Percentiles rank a stretch among this genome's conserved stretches.
These are phyloP conservation scores for Pythium sp. DNA, from an alignment of 352 stramenopile genomes.

Conservation along the genomic window DNA sequence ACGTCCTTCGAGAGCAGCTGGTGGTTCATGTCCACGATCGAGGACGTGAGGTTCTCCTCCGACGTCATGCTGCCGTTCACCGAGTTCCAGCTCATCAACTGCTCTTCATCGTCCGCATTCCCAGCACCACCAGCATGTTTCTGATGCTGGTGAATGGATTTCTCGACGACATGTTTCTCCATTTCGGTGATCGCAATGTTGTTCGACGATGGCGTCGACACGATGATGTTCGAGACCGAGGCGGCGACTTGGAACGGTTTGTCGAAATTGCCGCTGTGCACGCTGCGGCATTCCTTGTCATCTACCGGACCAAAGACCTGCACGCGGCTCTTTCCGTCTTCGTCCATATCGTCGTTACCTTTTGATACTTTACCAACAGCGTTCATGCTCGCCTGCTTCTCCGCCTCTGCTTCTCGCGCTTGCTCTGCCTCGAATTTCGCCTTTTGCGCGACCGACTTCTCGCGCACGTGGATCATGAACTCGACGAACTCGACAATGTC, in stretches of 20 bases:
- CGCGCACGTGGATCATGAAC: constrained; percentile 81
- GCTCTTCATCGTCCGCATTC: not conserved
- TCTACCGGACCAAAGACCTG: constrained; percentile 11
- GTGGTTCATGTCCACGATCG: constrained; percentile 15
- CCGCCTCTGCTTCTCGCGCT: constrained; percentile 13
- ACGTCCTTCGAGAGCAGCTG: constrained; percentile 20
- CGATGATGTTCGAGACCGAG: constrained; percentile 22
- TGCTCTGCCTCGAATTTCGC: constrained; percentile 11
- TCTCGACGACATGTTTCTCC: not conserved
- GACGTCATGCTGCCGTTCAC: constrained; percentile 13
- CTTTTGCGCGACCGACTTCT: constrained; percentile 62
- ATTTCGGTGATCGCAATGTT: not conserved
- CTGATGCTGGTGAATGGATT: not conserved
- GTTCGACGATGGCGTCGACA: constrained; percentile 15
- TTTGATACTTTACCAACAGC: not conserved
- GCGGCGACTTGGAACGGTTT: constrained; percentile 15
- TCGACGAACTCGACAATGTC: constrained; percentile 87
- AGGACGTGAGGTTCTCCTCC: constrained; percentile 14
- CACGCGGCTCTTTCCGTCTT: constrained; percentile 16
- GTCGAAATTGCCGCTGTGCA: constrained; percentile 17
- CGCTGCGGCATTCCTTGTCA: constrained; percentile 7
- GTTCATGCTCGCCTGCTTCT: not conserved
- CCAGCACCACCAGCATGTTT: not conserved
- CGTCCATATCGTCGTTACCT: constrained; percentile 1
- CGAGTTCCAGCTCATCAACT: constrained; percentile 15